Base-by-base conservation (phyloP, 371 early-diverging fungal genomes). In the Amoeboaphelidium protococcarum region DNA sequence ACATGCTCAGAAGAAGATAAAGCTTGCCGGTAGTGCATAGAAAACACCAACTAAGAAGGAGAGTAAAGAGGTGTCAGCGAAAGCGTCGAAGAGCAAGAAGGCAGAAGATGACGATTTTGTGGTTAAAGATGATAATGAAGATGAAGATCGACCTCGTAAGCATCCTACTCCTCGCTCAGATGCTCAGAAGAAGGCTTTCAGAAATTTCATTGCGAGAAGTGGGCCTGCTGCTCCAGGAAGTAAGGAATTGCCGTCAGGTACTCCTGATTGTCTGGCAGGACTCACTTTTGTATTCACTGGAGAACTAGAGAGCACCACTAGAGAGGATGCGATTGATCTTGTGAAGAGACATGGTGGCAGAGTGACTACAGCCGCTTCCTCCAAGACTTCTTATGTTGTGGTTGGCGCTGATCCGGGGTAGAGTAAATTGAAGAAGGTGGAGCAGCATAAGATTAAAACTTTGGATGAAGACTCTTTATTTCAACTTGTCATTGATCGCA, bases 231-330 rank as follows among this genome's bases (percentile, higher is more conserved):
- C 44, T 23, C 19, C 12, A 44, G 19, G 26, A 44, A 19, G 12
- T 12, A 50, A 19, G 50, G 51, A 50, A 13, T n/a, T 50, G 44
- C 51, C 22, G 13, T n/a, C n/a, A n/a, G 22, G 54, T n/a, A 42
- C 37, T 19, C 42, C 25, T 56, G 26, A 51, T n/a, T 55, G 47
- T 41, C 19, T 56, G 13, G 41, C 62, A 58, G 82, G 79, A 3
- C 52, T 71, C 46, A 76, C 87, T 0, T 94, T 97, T 72, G 98
- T 97, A 0, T 69, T 89, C 26, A 82, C 88, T 2, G 98, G 98
- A 26, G 81, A 89, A 47, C 64, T 86, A 21, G 64, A 68, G 3
- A 73, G 78, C 1, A 56, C 89, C 20, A 66, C 76, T 1, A 72
- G 87, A 21, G 82, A 84, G 2, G 73, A 78, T 26, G 73, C 76